Evolutionary conservation across 1,284 basidiomycete genomes (phyloP).

Genomic region (Ganoderma sinense): DNA sequence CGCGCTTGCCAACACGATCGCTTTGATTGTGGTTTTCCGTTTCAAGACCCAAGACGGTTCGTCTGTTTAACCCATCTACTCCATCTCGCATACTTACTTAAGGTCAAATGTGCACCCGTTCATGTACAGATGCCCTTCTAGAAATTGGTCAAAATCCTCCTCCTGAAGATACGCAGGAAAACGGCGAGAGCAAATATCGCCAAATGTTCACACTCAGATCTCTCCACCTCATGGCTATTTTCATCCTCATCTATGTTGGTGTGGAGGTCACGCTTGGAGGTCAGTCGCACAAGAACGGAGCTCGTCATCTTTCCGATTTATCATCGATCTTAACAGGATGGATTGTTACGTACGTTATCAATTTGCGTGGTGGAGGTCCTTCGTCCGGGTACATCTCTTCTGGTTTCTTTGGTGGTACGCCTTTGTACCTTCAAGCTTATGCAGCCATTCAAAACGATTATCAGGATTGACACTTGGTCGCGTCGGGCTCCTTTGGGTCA

Average conservation of each 20-base stretch:
- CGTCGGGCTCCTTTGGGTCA: slow-evolving; percentile 56
- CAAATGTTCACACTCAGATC: slow-evolving; percentile 48
- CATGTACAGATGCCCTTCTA: slow-evolving; percentile 37
- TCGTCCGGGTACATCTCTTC: slow-evolving; percentile 58
- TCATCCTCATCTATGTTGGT: slow-evolving; percentile 55
- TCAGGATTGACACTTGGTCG: slow-evolving; percentile 53
- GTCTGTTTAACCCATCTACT: neutral
- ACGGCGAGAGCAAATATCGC: slow-evolving; percentile 42
- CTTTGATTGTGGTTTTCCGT: slow-evolving; percentile 59
- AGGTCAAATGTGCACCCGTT: neutral
- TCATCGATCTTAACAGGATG: slow-evolving; percentile 44
- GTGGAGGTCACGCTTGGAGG: slow-evolving; percentile 57
- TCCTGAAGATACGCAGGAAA: slow-evolving; percentile 23
- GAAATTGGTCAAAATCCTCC: slow-evolving; percentile 42
- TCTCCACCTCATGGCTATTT: slow-evolving; percentile 53
- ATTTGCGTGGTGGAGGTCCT: slow-evolving; percentile 52
- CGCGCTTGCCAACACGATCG: slow-evolving; percentile 52
- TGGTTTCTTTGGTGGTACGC: slow-evolving; percentile 59
- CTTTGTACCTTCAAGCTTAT: neutral
- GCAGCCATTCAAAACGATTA: too few relatives aligned
- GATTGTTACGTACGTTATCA: slow-evolving; percentile 59
- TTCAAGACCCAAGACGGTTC: slow-evolving; percentile 63
- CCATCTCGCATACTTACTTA: neutral
- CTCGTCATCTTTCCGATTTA: neutral
- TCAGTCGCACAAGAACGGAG: slow-evolving; percentile 20